Conservation (phyloP, 257 asterid species). For the Primulina huaijiensis region DNA sequence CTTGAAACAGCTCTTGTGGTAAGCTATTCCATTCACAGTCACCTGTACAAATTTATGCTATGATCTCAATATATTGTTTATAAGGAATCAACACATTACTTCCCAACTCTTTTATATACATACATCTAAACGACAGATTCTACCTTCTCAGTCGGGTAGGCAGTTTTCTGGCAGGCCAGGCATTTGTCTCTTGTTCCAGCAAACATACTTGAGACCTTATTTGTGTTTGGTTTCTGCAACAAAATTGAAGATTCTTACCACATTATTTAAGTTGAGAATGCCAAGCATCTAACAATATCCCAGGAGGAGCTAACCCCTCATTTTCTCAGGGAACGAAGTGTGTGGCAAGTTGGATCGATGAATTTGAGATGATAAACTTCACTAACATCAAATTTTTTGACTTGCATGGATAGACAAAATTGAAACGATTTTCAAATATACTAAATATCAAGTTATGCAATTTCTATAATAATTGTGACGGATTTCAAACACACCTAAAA, state of each 20-base stretch:
- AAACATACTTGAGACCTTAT: constrained; percentile 72
- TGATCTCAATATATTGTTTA: neutral
- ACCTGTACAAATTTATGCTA: constrained; percentile 42
- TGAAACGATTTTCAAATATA: too few relatives aligned
- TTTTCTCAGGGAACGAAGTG: neutral
- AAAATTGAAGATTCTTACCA: neutral
- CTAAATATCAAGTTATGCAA: too few relatives aligned
- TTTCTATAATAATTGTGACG: too few relatives aligned
- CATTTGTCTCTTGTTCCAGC: constrained; percentile 88
- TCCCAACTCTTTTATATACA: neutral
- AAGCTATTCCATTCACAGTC: constrained; percentile 75
- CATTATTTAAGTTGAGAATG: neutral
- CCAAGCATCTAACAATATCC: neutral
- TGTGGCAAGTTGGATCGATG: neutral
- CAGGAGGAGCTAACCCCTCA: neutral
- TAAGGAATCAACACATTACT: neutral
- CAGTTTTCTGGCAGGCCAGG: constrained; percentile 69
- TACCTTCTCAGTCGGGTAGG: constrained; percentile 96
- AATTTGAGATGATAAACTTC: too few relatives aligned
- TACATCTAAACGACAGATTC: neutral
- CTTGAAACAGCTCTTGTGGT: constrained; percentile 90
- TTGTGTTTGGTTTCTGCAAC: constrained; percentile 62
- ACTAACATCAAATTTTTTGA: too few relatives aligned
- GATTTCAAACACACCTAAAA: too few relatives aligned
- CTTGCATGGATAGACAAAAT: too few relatives aligned